phyloP scores from a whole-genome alignment of 2,329 filamentous ascomycete species.

The Verticillium dahliae region DNA sequence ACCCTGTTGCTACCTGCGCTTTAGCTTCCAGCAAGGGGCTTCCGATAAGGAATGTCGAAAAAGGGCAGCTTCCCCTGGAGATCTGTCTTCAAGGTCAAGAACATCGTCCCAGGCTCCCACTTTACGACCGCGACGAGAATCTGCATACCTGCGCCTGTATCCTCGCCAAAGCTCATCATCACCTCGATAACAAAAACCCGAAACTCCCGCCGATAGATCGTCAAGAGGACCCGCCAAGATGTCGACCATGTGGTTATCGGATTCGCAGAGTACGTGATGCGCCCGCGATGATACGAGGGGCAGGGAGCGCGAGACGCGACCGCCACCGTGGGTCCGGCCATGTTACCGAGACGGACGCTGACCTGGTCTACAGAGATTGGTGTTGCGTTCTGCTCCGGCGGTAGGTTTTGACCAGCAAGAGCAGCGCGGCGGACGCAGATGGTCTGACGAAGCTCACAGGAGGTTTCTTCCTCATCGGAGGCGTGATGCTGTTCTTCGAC shows the following conservation, averaged over 20 bases:
- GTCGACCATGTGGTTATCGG: slow-evolving; percentile 93
- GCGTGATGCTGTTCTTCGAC: slow-evolving; percentile 96
- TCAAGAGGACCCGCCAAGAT: slow-evolving; percentile 36
- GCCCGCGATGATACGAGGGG: neutral
- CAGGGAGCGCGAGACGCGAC: neutral
- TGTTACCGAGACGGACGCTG: slow-evolving; percentile 14
- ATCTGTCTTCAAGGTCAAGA: slow-evolving; percentile 10
- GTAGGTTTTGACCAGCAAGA: slow-evolving; percentile 51
- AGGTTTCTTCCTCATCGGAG: slow-evolving; percentile 89
- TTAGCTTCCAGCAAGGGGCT: neutral
- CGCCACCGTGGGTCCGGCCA: neutral
- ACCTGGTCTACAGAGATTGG: slow-evolving; percentile 69
- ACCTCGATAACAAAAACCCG: neutral
- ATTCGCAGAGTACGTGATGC: slow-evolving; percentile 75
- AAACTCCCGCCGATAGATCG: neutral
- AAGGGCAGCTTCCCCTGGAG: slow-evolving; percentile 9
- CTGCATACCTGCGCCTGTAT: neutral
- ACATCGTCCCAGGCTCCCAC: neutral
- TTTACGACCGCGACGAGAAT: neutral
- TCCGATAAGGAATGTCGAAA: neutral
- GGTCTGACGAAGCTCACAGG: slow-evolving; percentile 43
- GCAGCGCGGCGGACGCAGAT: neutral
- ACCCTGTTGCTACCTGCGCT: neutral
- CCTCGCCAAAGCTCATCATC: neutral
- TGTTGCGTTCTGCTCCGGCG: slow-evolving; percentile 94